Percentiles rank a stretch among this genome's conserved stretches.
Evolutionary conservation across 1,284 basidiomycete genomes (phyloP).

Genomic region (Moesziomyces parantarcticus): DNA sequence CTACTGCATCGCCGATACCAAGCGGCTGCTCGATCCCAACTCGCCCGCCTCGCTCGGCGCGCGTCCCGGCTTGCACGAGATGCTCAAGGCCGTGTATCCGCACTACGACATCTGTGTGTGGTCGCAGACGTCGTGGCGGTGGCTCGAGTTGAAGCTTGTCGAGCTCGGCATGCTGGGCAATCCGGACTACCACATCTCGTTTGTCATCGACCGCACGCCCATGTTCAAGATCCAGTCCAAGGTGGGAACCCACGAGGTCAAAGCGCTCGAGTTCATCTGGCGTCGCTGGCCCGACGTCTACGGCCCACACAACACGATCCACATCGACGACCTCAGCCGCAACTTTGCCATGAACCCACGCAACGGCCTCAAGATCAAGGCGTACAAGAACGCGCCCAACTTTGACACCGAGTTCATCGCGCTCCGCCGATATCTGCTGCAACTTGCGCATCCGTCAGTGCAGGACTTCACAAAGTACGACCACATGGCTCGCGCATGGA

Average conservation of each 20-base stretch:
- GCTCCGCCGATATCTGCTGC: conserved; percentile 44
- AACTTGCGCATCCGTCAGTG: conserved; percentile 47
- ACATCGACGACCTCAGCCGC: conserved; percentile 81
- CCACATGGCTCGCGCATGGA: conserved; percentile 42
- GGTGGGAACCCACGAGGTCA: conserved; percentile 76
- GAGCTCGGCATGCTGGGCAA: conserved; percentile 81
- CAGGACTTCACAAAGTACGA: conserved; percentile 37
- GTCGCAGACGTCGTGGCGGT: conserved; percentile 81
- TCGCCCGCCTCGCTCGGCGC: conserved; percentile 82
- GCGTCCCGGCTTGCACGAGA: conserved; percentile 83
- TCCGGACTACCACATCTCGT: conserved; percentile 44
- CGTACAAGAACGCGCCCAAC: conserved; percentile 66
- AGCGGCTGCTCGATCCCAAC: conserved; percentile 74
- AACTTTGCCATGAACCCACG: conserved; percentile 88
- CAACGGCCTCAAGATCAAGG: conserved; percentile 83
- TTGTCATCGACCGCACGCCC: conserved; percentile 78
- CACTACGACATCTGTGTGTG: conserved; percentile 64
- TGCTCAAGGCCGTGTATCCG: conserved; percentile 69
- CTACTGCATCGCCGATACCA: conserved; percentile 71
- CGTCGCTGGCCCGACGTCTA: conserved; percentile 51
- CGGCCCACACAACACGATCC: conserved; percentile 77
- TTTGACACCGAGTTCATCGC: conserved; percentile 55
- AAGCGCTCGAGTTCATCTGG: conserved; percentile 66
- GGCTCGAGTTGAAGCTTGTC: conserved; percentile 88
- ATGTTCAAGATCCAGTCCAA: conserved; percentile 87